Evolutionary conservation across 2,329 filamentous ascomycete species (phyloP), one percentile per base, ranked within the genome.

Genomic region (Sclerotinia spermophila): DNA sequence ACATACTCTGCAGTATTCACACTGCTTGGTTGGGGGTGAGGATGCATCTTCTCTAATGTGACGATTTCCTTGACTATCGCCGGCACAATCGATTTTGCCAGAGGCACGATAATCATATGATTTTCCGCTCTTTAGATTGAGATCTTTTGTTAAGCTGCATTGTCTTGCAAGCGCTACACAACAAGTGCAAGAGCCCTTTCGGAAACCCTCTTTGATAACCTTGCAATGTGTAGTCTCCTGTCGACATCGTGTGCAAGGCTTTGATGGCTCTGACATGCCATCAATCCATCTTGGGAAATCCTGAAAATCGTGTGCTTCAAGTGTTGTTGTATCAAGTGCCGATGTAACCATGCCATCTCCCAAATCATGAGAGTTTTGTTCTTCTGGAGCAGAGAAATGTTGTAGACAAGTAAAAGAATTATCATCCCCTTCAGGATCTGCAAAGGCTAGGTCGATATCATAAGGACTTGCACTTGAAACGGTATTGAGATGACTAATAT

Each of bases 101-200:
- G 64, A 68, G 45, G 42, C 44, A 61, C 64, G 69, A 56, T 61
- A 71, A 44, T 60, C 58, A 40, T 60, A 68, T 2, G 27, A 33
- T 30, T 64, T 64, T 38, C 24, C 44, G 21, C 27, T 65, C 68
- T 11, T 64, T 5, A 45, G 33, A 27, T 66, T 66, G 19, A 42
- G 56, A 65, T 74, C 69, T 38, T 81, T 78, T 6, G 82, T 85
- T 72, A 89, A 86, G 79, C 87, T 90, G 79, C 87, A 90, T 51
- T 84, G 82, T 74, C 84, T 81, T n/a, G 83, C 82, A 45, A 89
- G 80, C 21, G 87, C 87, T 60, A 89, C 86, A 75, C 88, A 90
- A 75, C 84, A 87, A 42, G 87, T 89, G 76, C 87, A 90, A 73
- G 86, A 88, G 71, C 86, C 86, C 79, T 84, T 86, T 77, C 86